Percentiles rank a stretch among this genome's conserved stretches.
phyloP scores from a whole-genome alignment of 2,329 filamentous ascomycete species.

The Aspergillus caelatus region DNA sequence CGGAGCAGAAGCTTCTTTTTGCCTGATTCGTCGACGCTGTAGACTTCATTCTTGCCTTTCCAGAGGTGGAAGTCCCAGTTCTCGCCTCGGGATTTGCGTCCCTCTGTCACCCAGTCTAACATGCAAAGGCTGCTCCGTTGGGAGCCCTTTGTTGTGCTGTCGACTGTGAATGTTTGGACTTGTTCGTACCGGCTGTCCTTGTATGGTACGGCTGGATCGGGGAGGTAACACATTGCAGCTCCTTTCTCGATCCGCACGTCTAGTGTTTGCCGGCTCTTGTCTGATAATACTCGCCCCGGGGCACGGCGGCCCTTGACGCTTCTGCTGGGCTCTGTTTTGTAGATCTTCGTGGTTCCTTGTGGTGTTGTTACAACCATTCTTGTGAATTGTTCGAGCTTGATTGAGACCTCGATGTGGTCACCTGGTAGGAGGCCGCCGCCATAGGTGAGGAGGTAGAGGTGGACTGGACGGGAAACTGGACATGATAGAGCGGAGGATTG shows the following conservation, averaged over 20 bases:
- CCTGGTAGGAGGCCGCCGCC: conserved; percentile 90
- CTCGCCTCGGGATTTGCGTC: conserved; percentile 81
- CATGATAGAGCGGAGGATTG: conserved; percentile 41
- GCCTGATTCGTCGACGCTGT: conserved; percentile 36
- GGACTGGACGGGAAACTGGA: conserved; percentile 58
- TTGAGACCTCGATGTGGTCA: conserved; percentile 74
- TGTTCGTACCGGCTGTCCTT: conserved; percentile 82
- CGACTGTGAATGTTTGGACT: conserved; percentile 72
- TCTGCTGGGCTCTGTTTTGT: conserved; percentile 66
- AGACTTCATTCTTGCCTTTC: conserved; percentile 83
- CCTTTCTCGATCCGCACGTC: conserved; percentile 51
- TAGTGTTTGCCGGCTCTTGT: conserved; percentile 53
- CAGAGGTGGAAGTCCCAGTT: conserved; percentile 82
- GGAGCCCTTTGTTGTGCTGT: conserved; percentile 41
- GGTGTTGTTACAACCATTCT: conserved; percentile 65
- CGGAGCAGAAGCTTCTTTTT: conserved; percentile 72
- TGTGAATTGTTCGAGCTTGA: conserved; percentile 66
- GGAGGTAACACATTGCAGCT: conserved; percentile 67
- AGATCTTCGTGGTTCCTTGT: conserved; percentile 91
- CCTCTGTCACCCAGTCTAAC: conserved; percentile 92
- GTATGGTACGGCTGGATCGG: conserved; percentile 93
- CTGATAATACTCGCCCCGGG: conserved; percentile 37
- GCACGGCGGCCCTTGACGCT: conserved; percentile 32
- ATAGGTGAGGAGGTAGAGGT: conserved; percentile 90
- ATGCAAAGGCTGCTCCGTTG: conserved; percentile 67